These are phyloP conservation scores for Euphrasia confusa DNA, from an alignment of 257 asterid genomes.

Conservation along the genomic window DNA sequence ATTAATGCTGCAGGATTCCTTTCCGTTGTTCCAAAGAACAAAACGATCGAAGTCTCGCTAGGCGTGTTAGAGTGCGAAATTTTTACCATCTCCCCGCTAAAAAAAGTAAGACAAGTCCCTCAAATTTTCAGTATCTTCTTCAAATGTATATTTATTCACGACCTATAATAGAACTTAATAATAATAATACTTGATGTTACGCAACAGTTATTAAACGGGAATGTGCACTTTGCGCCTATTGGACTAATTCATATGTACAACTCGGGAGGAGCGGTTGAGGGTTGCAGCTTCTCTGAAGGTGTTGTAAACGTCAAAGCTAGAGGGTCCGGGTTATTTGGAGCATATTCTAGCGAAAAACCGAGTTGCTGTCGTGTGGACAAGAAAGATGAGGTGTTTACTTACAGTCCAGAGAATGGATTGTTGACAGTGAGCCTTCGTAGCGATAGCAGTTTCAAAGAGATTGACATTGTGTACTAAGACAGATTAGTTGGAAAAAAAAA, in stretches of 20 bases:
- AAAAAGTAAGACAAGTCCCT: constrained; percentile 31
- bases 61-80: constrained; percentile 39
- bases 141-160: constrained; percentile 1
- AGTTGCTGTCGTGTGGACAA: constrained; percentile 40
- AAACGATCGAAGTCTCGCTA: constrained; percentile 31
- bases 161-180: neutral
- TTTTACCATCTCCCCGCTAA: constrained; percentile 43
- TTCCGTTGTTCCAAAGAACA: constrained; percentile 26
- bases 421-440: constrained; percentile 40
- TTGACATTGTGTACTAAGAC: constrained; percentile 35
- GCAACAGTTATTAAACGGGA: constrained; percentile 16
- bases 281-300: constrained; percentile 11
- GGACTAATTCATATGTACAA: constrained; percentile 45
- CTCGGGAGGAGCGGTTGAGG: constrained; percentile 44
- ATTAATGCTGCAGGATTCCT: constrained; percentile 30
- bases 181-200: neutral
- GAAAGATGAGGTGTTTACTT: constrained; percentile 37
- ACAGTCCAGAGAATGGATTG: constrained; percentile 40
- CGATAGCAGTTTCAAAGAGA: constrained; percentile 38
- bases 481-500: neutral
- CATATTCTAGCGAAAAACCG: constrained; percentile 60
- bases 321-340: constrained; percentile 65
- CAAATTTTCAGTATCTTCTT: neutral
- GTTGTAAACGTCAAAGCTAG: constrained; percentile 31
- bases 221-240: constrained; percentile 36